Evolutionary conservation across 148 eudicot genomes (phyloP).

Genomic region (Mesembryanthemum crystallinum): DNA sequence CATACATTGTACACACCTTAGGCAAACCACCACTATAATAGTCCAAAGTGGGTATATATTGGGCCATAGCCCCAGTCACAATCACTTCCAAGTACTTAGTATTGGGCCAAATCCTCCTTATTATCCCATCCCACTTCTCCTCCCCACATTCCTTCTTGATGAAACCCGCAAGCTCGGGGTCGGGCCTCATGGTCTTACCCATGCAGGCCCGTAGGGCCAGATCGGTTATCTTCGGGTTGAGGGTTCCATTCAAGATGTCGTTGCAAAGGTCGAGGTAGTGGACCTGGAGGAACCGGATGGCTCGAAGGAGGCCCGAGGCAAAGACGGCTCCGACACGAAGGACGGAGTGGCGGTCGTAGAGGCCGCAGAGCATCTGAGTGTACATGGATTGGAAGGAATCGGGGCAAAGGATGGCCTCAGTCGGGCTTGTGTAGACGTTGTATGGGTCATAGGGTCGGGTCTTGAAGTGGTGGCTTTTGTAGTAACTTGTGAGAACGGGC

Average conservation of each 20-base stretch:
- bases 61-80: conserved; percentile 74
- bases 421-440: conserved; percentile 67
- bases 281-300: conserved; percentile 65
- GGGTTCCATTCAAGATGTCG: conserved; percentile 47
- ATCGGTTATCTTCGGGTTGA: conserved; percentile 47
- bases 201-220: conserved; percentile 42
- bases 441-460: conserved; percentile 60
- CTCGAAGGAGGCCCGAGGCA: conserved; percentile 81
- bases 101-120: conserved; percentile 74
- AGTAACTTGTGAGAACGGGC: conserved; percentile 76
- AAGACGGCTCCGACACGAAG: conserved; percentile 72
- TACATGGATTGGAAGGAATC: conserved; percentile 90
- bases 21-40: conserved; percentile 75
- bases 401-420: conserved; percentile 60
- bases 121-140: conserved; percentile 78
- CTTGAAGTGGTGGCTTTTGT: conserved; percentile 64
- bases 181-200: conserved; percentile 42
- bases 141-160: conserved; percentile 41
- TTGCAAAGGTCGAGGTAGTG: conserved; percentile 48
- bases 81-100: conserved; percentile 69
- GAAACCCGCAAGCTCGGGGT: conserved; percentile 47
- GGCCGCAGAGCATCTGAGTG: conserved; percentile 83
- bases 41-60: conserved; percentile 65
- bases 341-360: conserved; percentile 50
- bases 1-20: conserved; percentile 59